phyloP scores from a whole-genome alignment of 495 filamentous ascomycete genomes.

The Aspergillus sparsus region DNA sequence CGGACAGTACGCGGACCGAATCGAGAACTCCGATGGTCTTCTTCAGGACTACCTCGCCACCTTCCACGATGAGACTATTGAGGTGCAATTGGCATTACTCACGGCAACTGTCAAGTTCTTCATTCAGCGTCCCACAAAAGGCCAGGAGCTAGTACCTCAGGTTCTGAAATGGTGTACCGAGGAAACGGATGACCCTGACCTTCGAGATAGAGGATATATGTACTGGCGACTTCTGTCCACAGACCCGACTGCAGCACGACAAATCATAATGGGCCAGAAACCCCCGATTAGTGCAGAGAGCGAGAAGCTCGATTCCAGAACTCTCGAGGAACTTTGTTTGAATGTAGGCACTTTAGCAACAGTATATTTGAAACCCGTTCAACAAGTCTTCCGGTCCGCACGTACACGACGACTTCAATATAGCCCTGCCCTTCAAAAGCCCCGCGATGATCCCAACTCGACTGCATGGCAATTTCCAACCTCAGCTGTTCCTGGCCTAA shows the following conservation, averaged over 20 bases:
- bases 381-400: conserved; percentile 94
- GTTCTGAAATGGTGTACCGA: conserved; percentile 99
- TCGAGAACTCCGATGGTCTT: conserved; percentile 91
- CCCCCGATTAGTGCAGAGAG: conserved; percentile 95
- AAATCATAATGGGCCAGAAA: conserved; percentile 95
- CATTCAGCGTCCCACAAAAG: conserved; percentile 94
- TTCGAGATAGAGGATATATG: conserved; percentile 96
- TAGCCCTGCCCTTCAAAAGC: conserved; percentile 80
- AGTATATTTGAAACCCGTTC: conserved; percentile 95
- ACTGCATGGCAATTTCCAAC: conserved; percentile 35
- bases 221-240: conserved; percentile 98
- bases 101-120: conserved; percentile 98
- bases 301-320: conserved; percentile 88
- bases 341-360: conserved; percentile 95
- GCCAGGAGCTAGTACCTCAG: conserved; percentile 89
- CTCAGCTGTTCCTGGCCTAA: conserved; percentile 9
- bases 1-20: conserved; percentile 94
- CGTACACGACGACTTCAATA: conserved; percentile 75
- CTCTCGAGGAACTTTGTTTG: conserved; percentile 95
- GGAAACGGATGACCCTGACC: conserved; percentile 96
- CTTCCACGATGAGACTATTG: conserved; percentile 90
- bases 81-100: conserved; percentile 91
- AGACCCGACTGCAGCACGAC: conserved; percentile 81
- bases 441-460: conserved; percentile 50
- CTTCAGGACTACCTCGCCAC: conserved; percentile 93